Conservation (phyloP, 2,329 filamentous ascomycete species). For the Chrysoporthe cubensis region DNA sequence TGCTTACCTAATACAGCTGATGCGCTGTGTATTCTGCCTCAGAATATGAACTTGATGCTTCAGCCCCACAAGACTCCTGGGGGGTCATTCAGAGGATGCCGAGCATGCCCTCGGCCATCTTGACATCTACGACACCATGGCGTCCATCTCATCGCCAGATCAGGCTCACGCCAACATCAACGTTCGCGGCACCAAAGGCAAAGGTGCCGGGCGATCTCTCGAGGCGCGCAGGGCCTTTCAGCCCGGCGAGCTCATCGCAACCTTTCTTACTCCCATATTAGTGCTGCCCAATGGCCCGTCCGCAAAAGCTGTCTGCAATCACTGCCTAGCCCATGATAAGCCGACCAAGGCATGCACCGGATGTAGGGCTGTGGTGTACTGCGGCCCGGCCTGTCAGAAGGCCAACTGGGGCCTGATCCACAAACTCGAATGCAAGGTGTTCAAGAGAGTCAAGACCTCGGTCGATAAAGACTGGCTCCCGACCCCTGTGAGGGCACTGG, state of each 20-base stretch:
- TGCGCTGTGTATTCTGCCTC: not conserved
- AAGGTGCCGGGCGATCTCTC: conserved; percentile 48
- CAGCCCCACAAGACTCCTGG: not conserved
- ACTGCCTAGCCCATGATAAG: conserved; percentile 46
- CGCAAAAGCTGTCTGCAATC: conserved; percentile 50
- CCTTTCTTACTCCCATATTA: conserved; percentile 49
- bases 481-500: conserved; percentile 57
- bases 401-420: conserved; percentile 58
- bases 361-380: conserved; percentile 60
- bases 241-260: conserved; percentile 51
- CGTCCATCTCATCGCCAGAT: conserved; percentile 18
- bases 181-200: conserved; percentile 34
- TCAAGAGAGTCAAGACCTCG: conserved; percentile 42
- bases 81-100: not conserved
- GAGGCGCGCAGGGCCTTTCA: conserved; percentile 46
- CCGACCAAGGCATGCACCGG: conserved; percentile 50
- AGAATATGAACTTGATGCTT: conserved; percentile 1
- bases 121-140: conserved; percentile 14
- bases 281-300: conserved; percentile 52
- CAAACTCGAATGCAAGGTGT: conserved; percentile 56
- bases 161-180: conserved; percentile 11
- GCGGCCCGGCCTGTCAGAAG: conserved; percentile 56
- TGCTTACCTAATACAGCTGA: conserved; percentile 24
- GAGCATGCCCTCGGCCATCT: not conserved
- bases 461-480: conserved; percentile 47